Evolutionary conservation across 139 green algal species (phyloP).

Genomic region (Mychonastes homosphaera): DNA sequence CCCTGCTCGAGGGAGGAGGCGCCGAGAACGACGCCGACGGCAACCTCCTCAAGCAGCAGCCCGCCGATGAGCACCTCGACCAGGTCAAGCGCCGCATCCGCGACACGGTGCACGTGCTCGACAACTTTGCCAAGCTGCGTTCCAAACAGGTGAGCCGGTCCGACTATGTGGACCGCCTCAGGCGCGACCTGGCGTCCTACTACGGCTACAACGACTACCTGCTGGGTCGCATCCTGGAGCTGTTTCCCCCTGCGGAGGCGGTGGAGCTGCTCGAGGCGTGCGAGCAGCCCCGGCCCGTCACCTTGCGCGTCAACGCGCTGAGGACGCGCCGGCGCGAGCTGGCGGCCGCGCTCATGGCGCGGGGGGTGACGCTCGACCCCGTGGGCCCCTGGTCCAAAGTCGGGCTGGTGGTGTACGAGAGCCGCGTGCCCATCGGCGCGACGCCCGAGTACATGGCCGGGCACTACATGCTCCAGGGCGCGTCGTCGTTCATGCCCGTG

Average conservation of each 20-base stretch:
- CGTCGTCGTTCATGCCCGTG: constrained; percentile 92
- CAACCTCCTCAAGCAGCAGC: neutral
- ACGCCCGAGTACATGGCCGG: constrained; percentile 99
- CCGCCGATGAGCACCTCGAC: neutral
- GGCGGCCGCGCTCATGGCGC: constrained; percentile 85
- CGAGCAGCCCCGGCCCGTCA: constrained; percentile 45
- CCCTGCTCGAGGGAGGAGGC: neutral
- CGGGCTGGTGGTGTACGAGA: constrained; percentile 91
- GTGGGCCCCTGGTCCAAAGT: constrained; percentile 95
- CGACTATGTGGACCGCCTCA: constrained; percentile 38
- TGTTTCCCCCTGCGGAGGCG: constrained; percentile 45
- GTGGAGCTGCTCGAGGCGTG: constrained; percentile 79
- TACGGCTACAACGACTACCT: constrained; percentile 98
- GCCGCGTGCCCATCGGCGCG: constrained; percentile 90
- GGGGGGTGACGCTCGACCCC: constrained; percentile 96
- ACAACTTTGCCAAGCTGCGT: neutral
- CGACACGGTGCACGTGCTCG: neutral
- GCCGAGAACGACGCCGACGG: neutral
- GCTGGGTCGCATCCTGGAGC: constrained; percentile 60
- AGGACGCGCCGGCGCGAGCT: constrained; percentile 87
- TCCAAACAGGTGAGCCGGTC: neutral
- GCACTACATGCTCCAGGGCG: constrained; percentile 97
- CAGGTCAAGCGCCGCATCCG: neutral
- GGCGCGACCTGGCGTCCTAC: constrained; percentile 73
- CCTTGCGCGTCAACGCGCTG: constrained; percentile 87